A percentile compares a stretch with the other conserved stretches of the same genome.
phyloP scores from a whole-genome alignment of 768 basidiomycete species.

The Macrolepiota dolichaula region DNA sequence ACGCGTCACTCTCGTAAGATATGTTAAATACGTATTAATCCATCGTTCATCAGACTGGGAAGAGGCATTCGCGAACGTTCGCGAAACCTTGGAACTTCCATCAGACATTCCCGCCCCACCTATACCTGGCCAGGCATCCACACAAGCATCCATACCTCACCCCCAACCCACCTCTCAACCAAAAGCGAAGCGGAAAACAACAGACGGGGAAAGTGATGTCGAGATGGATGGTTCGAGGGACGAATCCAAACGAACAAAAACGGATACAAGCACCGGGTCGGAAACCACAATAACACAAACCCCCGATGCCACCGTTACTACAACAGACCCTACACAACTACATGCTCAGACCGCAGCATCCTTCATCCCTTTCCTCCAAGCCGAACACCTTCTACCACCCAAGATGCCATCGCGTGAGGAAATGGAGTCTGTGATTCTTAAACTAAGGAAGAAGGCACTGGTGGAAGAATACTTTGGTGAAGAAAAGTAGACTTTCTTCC shows the following conservation, averaged over 20 bases:
- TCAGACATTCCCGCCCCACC: constrained; percentile 49
- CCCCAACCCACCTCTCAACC: constrained; percentile 19
- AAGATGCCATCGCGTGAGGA: constrained; percentile 72
- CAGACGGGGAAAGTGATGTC: constrained; percentile 40
- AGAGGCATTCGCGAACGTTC: constrained; percentile 53
- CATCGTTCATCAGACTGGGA: constrained; percentile 52
- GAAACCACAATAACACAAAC: constrained; percentile 19
- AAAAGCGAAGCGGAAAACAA: constrained; percentile 54
- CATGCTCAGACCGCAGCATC: constrained; percentile 62
- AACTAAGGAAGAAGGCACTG: constrained; percentile 74
- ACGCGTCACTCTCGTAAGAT: constrained; percentile 18
- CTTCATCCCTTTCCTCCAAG: constrained; percentile 71
- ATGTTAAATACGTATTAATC: background rate
- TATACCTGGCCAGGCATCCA: constrained; percentile 24
- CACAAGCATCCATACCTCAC: constrained; percentile 17
- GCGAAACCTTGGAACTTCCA: constrained; percentile 49
- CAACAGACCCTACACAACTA: constrained; percentile 26
- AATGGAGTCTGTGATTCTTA: constrained; percentile 75
- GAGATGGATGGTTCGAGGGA: constrained; percentile 33
- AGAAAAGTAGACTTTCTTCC: constrained; percentile 18
- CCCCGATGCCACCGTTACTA: constrained; percentile 23
- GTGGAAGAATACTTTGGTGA: constrained; percentile 70
- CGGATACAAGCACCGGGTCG: constrained; percentile 25
- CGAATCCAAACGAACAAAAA: constrained; percentile 28
- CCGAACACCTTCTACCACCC: constrained; percentile 71